Conservation (phyloP, 1,139 yeast genomes). For the Saccharomyces pastorianus region DNA sequence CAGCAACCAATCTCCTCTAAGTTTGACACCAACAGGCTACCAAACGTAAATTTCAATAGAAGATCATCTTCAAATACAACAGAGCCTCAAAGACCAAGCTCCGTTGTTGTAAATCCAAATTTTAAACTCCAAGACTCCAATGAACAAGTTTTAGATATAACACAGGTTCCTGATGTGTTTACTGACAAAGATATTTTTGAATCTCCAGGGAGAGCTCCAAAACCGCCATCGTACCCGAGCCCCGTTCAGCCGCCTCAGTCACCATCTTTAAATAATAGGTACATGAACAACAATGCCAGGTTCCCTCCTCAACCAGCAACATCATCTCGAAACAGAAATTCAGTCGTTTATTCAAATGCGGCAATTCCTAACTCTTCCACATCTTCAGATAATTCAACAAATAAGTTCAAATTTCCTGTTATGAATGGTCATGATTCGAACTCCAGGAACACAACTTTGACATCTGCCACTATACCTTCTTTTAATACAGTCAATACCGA, state of each 20-base stretch:
- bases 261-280: slow-evolving; percentile 11
- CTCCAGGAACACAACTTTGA: neutral
- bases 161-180: slow-evolving; percentile 7
- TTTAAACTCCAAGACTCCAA: slow-evolving; percentile 31
- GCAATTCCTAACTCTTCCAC: neutral
- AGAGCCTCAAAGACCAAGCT: slow-evolving; percentile 1
- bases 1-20: neutral
- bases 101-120: neutral
- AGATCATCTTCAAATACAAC: neutral
- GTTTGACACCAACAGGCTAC: neutral
- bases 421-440: neutral
- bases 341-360: slow-evolving; percentile 2
- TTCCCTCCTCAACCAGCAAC: neutral
- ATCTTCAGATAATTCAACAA: neutral
- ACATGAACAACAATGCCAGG: neutral
- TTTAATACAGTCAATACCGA: neutral
- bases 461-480: neutral
- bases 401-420: neutral
- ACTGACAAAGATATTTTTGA: slow-evolving; percentile 32
- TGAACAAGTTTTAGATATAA: slow-evolving; percentile 35
- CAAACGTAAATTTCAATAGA: neutral
- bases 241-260: slow-evolving; percentile 36
- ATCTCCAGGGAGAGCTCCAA: slow-evolving; percentile 59
- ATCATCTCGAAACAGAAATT: slow-evolving; percentile 3
- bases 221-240: slow-evolving; percentile 45